Conservation (phyloP, 1,284 basidiomycete species). For the Caloboletus firmus region DNA sequence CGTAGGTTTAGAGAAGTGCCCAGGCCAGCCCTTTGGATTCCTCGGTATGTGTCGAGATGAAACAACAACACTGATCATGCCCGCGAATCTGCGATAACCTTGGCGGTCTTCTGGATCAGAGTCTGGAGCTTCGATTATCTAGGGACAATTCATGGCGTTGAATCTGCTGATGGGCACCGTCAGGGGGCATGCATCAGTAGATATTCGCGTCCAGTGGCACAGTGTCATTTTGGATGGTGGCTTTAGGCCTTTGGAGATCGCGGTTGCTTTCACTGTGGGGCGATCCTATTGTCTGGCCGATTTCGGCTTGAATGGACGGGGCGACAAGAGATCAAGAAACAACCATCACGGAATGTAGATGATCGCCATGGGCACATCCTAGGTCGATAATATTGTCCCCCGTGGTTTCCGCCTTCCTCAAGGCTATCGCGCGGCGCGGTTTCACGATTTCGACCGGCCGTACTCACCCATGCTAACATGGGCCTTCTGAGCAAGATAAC, state of each 20-base stretch:
- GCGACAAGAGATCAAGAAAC: no score
- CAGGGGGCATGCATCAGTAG: background rate
- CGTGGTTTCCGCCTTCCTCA: no score
- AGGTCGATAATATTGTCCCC: no score
- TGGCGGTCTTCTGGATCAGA: background rate
- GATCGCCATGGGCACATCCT: background rate
- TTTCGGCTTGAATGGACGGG: background rate
- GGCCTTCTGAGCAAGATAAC: background rate
- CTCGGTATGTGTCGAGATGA: background rate
- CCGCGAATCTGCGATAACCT: background rate
- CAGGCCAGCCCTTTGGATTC: background rate
- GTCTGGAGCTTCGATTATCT: no score
- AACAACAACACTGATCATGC: background rate
- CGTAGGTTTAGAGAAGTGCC: background rate
- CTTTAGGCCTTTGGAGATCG: background rate
- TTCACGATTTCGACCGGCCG: no score
- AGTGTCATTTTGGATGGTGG: background rate
- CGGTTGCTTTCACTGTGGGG: background rate
- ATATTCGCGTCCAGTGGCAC: background rate
- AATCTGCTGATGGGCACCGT: background rate
- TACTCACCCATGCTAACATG: no score
- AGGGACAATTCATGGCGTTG: background rate
- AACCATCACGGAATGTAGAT: background rate
- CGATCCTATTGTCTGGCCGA: background rate
- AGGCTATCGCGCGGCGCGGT: no score